Evolutionary conservation across 371 early-diverging fungal species (phyloP).

Genomic region (Apophysomyces variabilis): DNA sequence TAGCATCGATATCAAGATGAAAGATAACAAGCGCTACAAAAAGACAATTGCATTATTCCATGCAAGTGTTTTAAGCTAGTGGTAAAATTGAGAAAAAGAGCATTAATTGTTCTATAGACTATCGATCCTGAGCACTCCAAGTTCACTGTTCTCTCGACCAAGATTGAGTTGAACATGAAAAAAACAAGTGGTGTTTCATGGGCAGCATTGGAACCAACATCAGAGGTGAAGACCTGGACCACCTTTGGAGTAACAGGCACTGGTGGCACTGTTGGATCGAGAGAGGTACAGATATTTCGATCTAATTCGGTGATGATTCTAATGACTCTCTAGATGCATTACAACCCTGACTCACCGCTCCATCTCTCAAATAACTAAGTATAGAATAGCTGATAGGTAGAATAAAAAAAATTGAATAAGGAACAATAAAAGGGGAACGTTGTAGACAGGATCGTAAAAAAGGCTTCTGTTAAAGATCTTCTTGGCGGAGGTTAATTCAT

Average conservation of each 20-base stretch:
- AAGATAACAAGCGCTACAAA: constrained; percentile 66
- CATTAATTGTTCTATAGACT: constrained; percentile 35
- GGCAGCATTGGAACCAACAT: constrained; percentile 79
- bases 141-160: constrained; percentile 80
- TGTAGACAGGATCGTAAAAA: background rate
- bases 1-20: constrained; percentile 54
- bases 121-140: constrained; percentile 74
- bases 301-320: background rate
- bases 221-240: constrained; percentile 74
- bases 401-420: background rate
- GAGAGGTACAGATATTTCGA: constrained; percentile 42
- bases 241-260: constrained; percentile 85
- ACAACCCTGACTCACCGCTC: constrained; percentile 38
- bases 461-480: too few species aligned
- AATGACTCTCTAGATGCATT: constrained; percentile 26
- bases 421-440: background rate
- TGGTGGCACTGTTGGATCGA: constrained; percentile 62
- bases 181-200: constrained; percentile 89
- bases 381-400: background rate
- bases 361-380: constrained; percentile 15
- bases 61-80: constrained; percentile 23
- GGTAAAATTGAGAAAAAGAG: background rate
- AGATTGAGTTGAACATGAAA: constrained; percentile 84
- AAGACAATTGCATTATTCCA: constrained; percentile 65
- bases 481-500: too few species aligned